Base-by-base conservation (phyloP, 441 rosid genomes). In the Melastoma candidum region DNA sequence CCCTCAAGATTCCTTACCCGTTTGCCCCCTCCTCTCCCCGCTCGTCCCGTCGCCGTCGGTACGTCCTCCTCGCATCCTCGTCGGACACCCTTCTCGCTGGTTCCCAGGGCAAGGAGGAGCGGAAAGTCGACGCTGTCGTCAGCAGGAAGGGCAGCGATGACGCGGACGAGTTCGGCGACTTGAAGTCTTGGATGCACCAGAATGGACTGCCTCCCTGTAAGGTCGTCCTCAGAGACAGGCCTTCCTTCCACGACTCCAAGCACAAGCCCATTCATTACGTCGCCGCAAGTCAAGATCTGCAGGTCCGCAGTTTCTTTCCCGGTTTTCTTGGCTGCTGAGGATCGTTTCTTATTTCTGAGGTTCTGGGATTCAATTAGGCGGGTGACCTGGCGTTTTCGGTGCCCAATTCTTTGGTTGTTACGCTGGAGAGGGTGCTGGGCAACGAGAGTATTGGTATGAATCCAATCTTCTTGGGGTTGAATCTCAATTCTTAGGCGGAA, bases 401-500 rank as follows among this genome's bases (percentile, higher is more conserved):
- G 60, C 94, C 94, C 7, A 73, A 82, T 67, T 80, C 95, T 4
- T 68, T 92, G 69, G 89, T 90, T 47, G 98, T 87, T 64, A 87
- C 98, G 25, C 85, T 92, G 2, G 96, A 87, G 72, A 82, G 98
- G 79, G 98, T 90, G 4, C 56, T 90, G 68, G 98, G 96, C 50
- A 90, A 90, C 60, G 95, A 90, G 79, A 81, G 82, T 59, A 66
- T 90, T 55, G 98, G 98, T 90, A 85, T 71, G 71, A 66, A 64
- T 66, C 72, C 53, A 12, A 51, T 10, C 45, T 11, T 44, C 56
- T 52, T 12, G 48, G 46, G 47, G 44, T 59, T 45, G 51, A 48
- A 26, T 49, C 11, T 47, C 47, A 12, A 53, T 6, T 3, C 56
- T 32, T 54, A 47, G n/a, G 53, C 46, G 27, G 36, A 3, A 29